These are phyloP conservation scores for Ophiorrhiza pumila DNA, from an alignment of 257 asterid genomes.

Conservation along the genomic window DNA sequence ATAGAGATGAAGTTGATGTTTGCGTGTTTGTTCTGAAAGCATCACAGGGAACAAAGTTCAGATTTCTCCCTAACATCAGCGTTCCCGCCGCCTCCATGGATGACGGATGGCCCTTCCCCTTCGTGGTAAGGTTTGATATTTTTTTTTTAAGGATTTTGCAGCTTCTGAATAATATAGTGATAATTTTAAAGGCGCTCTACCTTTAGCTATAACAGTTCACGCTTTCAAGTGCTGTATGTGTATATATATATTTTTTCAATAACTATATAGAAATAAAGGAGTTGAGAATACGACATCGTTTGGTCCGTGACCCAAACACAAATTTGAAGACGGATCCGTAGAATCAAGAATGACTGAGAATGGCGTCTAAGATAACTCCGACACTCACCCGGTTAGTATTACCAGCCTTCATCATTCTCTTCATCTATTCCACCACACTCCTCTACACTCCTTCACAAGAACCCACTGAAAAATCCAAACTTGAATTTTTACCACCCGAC, in stretches of 20 bases:
- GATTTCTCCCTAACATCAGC: slow-evolving; percentile 3
- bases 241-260: no score
- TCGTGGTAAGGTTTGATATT: background rate
- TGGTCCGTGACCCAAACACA: background rate
- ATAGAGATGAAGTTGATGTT: slow-evolving; percentile 7
- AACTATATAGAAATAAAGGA: no score
- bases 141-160: no score
- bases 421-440: slow-evolving; percentile 62
- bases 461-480: slow-evolving; percentile 14
- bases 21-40: slow-evolving; percentile 1
- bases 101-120: background rate
- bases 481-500: slow-evolving; percentile 26
- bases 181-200: no score
- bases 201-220: no score
- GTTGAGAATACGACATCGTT: background rate
- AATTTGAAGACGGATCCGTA: no score
- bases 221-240: no score
- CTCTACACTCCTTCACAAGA: slow-evolving; percentile 31
- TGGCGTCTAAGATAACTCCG: slow-evolving; percentile 31
- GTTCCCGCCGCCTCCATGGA: slow-evolving; percentile 38
- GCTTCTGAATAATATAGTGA: no score
- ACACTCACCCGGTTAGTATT: slow-evolving; percentile 48
- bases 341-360: background rate
- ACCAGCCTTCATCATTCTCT: slow-evolving; percentile 53
- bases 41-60: slow-evolving; percentile 11